A percentile compares a stretch with the other conserved stretches of the same genome.
Evolutionary conservation across 2,329 filamentous ascomycete genomes (phyloP).

Genomic region (Arthrobotrys iridis): DNA sequence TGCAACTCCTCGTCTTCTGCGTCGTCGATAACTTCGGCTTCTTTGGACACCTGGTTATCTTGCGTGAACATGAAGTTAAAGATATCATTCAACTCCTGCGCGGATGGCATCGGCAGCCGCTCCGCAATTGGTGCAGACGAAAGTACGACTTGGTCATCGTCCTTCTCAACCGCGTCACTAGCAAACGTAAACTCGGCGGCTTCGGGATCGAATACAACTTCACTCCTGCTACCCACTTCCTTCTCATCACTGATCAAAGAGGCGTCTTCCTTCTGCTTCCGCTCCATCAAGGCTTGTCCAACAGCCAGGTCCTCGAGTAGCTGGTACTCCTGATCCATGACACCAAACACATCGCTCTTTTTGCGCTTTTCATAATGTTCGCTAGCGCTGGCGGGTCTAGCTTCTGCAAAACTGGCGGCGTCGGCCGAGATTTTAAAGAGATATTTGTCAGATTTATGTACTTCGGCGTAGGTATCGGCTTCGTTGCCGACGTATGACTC

Average conservation of each 20-base stretch:
- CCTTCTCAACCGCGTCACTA: slow-evolving; percentile 10
- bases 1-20: slow-evolving; percentile 43
- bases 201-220: slow-evolving; percentile 51
- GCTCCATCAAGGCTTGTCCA: slow-evolving; percentile 30
- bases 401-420: slow-evolving; percentile 28
- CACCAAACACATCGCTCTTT: slow-evolving; percentile 27
- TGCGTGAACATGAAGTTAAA: slow-evolving; percentile 55
- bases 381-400: slow-evolving; percentile 23
- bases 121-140: slow-evolving; percentile 52
- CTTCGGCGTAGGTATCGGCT: slow-evolving; percentile 26
- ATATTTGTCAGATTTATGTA: slow-evolving; percentile 38
- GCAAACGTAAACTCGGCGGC: slow-evolving; percentile 57
- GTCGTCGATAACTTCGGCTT: not conserved
- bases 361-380: slow-evolving; percentile 7
- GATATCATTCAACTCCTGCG: slow-evolving; percentile 58
- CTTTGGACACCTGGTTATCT: slow-evolving; percentile 18
- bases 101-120: slow-evolving; percentile 56
- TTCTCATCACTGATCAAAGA: slow-evolving; percentile 1
- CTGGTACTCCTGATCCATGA: slow-evolving; percentile 26
- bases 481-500: slow-evolving; percentile 50
- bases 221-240: slow-evolving; percentile 28
- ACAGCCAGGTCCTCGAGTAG: slow-evolving; percentile 20
- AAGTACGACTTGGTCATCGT: slow-evolving; percentile 36
- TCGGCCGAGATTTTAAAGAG: slow-evolving; percentile 45
- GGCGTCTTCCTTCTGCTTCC: slow-evolving; percentile 16